phyloP scores from a whole-genome alignment of 345 rosid species.

The Gynandropsis gynandra region DNA sequence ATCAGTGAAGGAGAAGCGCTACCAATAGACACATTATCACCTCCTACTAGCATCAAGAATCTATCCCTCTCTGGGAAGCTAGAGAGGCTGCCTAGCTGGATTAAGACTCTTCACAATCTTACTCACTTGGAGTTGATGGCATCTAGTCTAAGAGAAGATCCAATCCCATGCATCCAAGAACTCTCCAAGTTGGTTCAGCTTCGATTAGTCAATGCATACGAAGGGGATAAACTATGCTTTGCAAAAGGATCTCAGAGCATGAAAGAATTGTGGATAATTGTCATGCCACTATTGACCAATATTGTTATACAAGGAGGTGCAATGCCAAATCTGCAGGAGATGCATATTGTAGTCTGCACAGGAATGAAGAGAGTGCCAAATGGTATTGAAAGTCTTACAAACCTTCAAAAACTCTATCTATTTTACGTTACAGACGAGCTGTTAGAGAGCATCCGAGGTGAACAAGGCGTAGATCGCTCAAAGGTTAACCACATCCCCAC shows the following conservation, averaged over 20 bases:
- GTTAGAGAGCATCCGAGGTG: neutral
- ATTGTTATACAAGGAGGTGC: neutral
- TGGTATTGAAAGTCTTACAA: slow-evolving; percentile 1
- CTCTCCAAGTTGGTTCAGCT: slow-evolving; percentile 20
- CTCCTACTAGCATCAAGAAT: slow-evolving; percentile 12
- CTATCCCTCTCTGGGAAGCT: slow-evolving; percentile 14
- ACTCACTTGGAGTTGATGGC: neutral
- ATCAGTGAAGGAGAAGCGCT: slow-evolving; percentile 15
- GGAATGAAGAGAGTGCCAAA: neutral
- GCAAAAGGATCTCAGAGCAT: slow-evolving; percentile 10
- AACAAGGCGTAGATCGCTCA: neutral
- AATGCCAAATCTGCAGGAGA: slow-evolving; percentile 4
- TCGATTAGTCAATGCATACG: neutral
- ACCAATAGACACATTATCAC: slow-evolving; percentile 15
- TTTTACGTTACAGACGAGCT: neutral
- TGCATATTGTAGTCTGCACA: neutral
- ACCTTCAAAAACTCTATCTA: neutral
- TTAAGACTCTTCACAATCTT: slow-evolving; percentile 16
- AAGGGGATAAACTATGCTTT: neutral
- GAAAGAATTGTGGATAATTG: neutral
- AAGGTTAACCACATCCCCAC: neutral
- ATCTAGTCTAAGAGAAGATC: slow-evolving; percentile 15
- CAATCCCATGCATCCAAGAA: neutral
- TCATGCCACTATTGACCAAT: neutral
- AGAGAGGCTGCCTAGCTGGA: slow-evolving; percentile 22